These are phyloP conservation scores for Lasiosphaeria miniovina DNA, from an alignment of 495 filamentous ascomycete genomes.

Conservation along the genomic window DNA sequence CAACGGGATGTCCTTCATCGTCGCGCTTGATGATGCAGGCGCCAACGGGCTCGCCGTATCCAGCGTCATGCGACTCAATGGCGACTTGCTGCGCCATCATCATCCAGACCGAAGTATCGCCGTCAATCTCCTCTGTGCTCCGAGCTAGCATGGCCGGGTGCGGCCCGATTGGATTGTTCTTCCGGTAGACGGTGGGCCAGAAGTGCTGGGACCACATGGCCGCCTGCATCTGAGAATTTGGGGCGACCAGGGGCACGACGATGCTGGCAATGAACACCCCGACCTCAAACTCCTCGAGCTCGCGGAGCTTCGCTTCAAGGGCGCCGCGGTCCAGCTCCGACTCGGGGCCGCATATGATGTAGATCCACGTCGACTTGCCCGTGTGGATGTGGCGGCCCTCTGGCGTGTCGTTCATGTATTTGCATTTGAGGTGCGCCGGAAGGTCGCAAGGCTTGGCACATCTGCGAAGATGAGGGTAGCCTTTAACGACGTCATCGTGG, in stretches of 20 bases:
- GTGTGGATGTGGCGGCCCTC: constrained; percentile 45
- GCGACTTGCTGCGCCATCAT: constrained; percentile 65
- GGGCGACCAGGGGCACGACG: constrained; percentile 69
- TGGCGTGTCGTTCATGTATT: constrained; percentile 45
- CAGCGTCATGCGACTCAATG: constrained; percentile 48
- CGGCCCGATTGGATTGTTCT: constrained; percentile 72
- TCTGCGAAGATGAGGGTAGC: constrained; percentile 75
- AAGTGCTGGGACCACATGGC: constrained; percentile 68
- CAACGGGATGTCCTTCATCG: constrained; percentile 42
- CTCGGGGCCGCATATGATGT: constrained; percentile 46
- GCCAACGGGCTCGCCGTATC: constrained; percentile 67
- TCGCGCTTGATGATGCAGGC: constrained; percentile 74
- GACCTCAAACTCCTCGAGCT: constrained; percentile 39
- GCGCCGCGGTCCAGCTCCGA: constrained; percentile 38
- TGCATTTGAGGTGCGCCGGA: constrained; percentile 49
- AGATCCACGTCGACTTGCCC: constrained; percentile 46
- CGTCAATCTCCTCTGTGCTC: constrained; percentile 55
- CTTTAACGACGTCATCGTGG: constrained; percentile 55
- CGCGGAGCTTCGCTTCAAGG: constrained; percentile 32
- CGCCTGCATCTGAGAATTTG: constrained; percentile 72
- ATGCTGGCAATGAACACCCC: constrained; percentile 51
- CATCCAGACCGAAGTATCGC: constrained; percentile 60
- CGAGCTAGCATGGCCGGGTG: constrained; percentile 60
- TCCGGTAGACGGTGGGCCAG: constrained; percentile 89
- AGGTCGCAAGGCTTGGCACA: constrained; percentile 72